Conservation (phyloP, 257 asterid genomes). For the Solanum pinnatisectum region DNA sequence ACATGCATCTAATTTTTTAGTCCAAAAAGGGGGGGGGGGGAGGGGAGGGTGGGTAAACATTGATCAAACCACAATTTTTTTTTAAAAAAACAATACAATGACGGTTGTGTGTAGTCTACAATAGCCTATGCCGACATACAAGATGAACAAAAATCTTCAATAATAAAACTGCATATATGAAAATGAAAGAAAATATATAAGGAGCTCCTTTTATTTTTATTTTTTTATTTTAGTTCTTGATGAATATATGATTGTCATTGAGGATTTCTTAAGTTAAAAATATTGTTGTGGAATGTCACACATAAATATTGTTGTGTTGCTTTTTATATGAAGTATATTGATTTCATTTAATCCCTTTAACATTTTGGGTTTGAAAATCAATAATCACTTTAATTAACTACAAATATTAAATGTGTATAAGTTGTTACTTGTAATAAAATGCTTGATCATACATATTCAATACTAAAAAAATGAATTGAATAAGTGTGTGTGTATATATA, state of each 20-base stretch:
- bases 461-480: background rate
- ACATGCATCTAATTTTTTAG: too few relatives aligned
- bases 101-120: rapidly evolving
- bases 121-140: background rate
- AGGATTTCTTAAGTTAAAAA: background rate
- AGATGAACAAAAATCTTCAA: too few relatives aligned
- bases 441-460: too few relatives aligned
- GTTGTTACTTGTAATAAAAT: background rate
- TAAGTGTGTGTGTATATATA: background rate
- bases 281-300: background rate
- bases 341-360: background rate
- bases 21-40: too few relatives aligned
- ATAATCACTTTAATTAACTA: too few relatives aligned
- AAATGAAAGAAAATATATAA: too few relatives aligned
- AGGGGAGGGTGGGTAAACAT: too few relatives aligned
- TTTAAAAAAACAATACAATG: too few relatives aligned
- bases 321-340: background rate
- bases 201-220: too few relatives aligned
- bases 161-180: background rate
- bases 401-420: too few relatives aligned
- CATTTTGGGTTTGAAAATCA: background rate
- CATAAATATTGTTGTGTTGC: background rate
- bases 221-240: background rate
- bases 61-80: too few relatives aligned
- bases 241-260: background rate